These are phyloP conservation scores for Aspergillus ruber DNA, from an alignment of 2,329 filamentous ascomycete genomes.

Conservation along the genomic window DNA sequence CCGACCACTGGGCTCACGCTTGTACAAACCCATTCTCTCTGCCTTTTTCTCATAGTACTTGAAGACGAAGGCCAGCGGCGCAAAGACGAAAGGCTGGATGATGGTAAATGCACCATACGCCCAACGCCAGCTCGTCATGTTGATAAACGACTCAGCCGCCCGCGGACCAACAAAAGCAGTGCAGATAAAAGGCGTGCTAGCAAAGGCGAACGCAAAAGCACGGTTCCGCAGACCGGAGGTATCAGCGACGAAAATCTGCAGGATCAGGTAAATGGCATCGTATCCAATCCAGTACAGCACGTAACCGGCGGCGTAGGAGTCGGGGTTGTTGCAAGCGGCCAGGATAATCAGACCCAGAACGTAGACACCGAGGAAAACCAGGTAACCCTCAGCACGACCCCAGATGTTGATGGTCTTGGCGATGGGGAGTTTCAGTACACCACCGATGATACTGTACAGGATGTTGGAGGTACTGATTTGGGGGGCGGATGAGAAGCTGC, in stretches of 20 bases:
- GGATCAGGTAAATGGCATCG: slow-evolving; percentile 49
- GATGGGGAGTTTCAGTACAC: slow-evolving; percentile 54
- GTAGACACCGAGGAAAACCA: slow-evolving; percentile 44
- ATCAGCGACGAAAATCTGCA: slow-evolving; percentile 58
- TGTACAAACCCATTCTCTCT: slow-evolving; percentile 46
- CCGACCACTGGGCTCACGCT: slow-evolving; percentile 39
- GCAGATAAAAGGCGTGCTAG: slow-evolving; percentile 56
- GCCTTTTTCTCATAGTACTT: slow-evolving; percentile 54
- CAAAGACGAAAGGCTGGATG: slow-evolving; percentile 49
- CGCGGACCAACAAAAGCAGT: slow-evolving; percentile 51
- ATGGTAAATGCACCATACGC: slow-evolving; percentile 57
- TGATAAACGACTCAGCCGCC: slow-evolving; percentile 46
- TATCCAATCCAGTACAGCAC: slow-evolving; percentile 57
- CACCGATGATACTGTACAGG: slow-evolving; percentile 51
- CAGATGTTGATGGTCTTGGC: slow-evolving; percentile 59
- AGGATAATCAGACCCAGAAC: slow-evolving; percentile 53
- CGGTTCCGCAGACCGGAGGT: slow-evolving; percentile 56
- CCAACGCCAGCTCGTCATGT: slow-evolving; percentile 54
- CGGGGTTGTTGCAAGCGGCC: slow-evolving; percentile 54
- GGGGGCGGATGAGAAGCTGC: slow-evolving; percentile 45
- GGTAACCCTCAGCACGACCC: slow-evolving; percentile 55
- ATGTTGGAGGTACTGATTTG: slow-evolving; percentile 48
- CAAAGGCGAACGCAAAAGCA: slow-evolving; percentile 54
- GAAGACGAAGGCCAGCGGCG: slow-evolving; percentile 52
- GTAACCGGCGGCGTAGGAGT: slow-evolving; percentile 58